Evolutionary conservation across 2,329 filamentous ascomycete genomes (phyloP).

Genomic region (Proliferodiscus dingleyae): DNA sequence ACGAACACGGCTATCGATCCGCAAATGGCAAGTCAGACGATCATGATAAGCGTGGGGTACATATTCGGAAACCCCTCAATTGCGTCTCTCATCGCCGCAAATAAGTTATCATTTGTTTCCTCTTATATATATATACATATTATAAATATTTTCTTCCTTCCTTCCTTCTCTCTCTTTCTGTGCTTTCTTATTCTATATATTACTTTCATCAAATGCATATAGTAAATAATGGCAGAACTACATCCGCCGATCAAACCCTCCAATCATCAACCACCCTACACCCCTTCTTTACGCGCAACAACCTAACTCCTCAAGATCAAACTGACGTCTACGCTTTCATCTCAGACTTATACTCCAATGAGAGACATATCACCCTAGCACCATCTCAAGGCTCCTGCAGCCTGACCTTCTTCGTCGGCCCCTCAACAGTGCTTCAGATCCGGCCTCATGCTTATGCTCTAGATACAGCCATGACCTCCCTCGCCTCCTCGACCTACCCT

Average conservation of each 20-base stretch:
- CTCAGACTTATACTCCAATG: slow-evolving; percentile 29
- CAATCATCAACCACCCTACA: slow-evolving; percentile 13
- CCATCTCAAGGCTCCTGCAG: slow-evolving; percentile 48
- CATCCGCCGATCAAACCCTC: too few species aligned
- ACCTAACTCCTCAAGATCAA: slow-evolving; percentile 18
- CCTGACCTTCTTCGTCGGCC: slow-evolving; percentile 41
- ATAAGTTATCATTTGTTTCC: not conserved
- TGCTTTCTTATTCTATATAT: too few species aligned
- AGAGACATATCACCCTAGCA: slow-evolving; percentile 31
- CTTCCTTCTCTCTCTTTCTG: not conserved
- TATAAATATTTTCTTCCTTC: too few species aligned
- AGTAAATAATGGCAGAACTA: too few species aligned
- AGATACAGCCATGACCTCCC: slow-evolving; percentile 34
- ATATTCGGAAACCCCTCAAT: not conserved
- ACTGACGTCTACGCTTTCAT: slow-evolving; percentile 33
- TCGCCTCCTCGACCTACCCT: slow-evolving; percentile 38
- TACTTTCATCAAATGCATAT: too few species aligned
- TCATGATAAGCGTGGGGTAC: slow-evolving; percentile 1
- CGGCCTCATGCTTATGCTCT: slow-evolving; percentile 41
- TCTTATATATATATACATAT: too few species aligned
- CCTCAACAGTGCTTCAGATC: slow-evolving; percentile 43
- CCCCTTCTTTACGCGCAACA: slow-evolving; percentile 25
- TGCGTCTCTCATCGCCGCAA: not conserved
- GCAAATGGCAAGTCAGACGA: not conserved
- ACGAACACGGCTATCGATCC: not conserved